Evolutionary conservation across 2,329 filamentous ascomycete genomes (phyloP), one percentile per base, ranked within the genome.

Genomic region (Beauveria medogensis): DNA sequence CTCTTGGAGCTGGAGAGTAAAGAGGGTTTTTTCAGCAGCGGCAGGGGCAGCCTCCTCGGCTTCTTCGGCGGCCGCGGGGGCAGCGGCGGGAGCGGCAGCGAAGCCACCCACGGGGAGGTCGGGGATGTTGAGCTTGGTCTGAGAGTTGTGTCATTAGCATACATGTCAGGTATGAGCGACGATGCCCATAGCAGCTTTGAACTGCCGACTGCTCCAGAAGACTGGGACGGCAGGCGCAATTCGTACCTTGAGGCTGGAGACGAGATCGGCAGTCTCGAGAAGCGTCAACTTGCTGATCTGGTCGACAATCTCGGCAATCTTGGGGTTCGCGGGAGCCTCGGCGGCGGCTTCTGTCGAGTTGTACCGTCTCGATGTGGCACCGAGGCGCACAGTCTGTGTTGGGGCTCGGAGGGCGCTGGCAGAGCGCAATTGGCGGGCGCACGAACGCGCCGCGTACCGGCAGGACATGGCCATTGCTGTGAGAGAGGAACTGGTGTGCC

Each of bases 251-350:
- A 99, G 81, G 77, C 87, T 91, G 59, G 92, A 87, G 59, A 99
- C 94, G 63, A 99, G 82, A 74, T 97, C 94, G 62, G 95, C 93
- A 44, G 94, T 99, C 84, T 99, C 95, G 70, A 99, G 80, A 62
- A 99, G 83, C 50, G 92, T 99, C 84, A 99, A 88, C 84, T 94
- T 88, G 78, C 93, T 96, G 77, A 99, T 99, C 78, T 99, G 92
- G 75, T 99, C 92, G 71, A 99, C 94, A 72, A 99, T 99, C 63
- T 84, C 85, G 69, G 87, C 77, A 70, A 99, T 96, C 84, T 99
- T 99, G 65, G 94, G 92, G 78, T 90, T 96, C 64, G 80, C 76
- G 69, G 83, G 74, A 61, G 80, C 68, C 63, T 78, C 67, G 50
- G 30, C 77, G 60, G 81, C 80, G 61, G 85, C 86, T 69, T 92